Percentiles rank a stretch among this genome's conserved stretches.
phyloP scores from a whole-genome alignment of 768 basidiomycete species.

The Gyrodon lividus region DNA sequence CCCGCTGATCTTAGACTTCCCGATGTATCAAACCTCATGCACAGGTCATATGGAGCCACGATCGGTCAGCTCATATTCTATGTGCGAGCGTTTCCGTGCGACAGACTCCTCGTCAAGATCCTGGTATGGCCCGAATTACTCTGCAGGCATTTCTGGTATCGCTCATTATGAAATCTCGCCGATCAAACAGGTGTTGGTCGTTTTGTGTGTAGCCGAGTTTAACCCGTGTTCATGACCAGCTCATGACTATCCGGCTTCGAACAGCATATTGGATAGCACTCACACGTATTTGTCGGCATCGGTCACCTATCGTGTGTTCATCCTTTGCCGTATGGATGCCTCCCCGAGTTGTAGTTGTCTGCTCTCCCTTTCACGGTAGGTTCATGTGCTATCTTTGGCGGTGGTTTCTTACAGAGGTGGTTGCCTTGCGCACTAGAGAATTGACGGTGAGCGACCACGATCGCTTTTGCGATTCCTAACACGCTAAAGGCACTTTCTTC shows the following conservation, averaged over 20 bases:
- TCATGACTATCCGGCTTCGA: background rate
- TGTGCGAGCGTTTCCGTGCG: constrained; percentile 1
- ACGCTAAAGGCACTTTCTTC: background rate
- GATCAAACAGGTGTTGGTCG: constrained; percentile 4
- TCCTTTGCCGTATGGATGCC: background rate
- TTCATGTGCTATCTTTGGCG: too few species aligned
- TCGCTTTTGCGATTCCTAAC: background rate
- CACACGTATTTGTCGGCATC: background rate
- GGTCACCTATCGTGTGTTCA: background rate
- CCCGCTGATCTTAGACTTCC: too few species aligned
- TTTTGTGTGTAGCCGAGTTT: constrained; percentile 3
- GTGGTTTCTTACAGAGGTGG: too few species aligned
- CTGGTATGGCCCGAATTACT: background rate
- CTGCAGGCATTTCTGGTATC: too few species aligned
- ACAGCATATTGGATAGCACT: constrained; percentile 4
- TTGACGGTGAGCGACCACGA: background rate
- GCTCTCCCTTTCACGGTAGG: too few species aligned
- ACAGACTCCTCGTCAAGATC: background rate
- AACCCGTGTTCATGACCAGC: background rate
- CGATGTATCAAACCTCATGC: background rate
- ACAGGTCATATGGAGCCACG: constrained; percentile 7
- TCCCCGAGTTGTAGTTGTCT: background rate
- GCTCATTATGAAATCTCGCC: background rate
- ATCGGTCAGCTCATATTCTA: constrained; percentile 13
- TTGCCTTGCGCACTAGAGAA: background rate